phyloP scores from a whole-genome alignment of 768 basidiomycete species.

The Boletus rex-veris region DNA sequence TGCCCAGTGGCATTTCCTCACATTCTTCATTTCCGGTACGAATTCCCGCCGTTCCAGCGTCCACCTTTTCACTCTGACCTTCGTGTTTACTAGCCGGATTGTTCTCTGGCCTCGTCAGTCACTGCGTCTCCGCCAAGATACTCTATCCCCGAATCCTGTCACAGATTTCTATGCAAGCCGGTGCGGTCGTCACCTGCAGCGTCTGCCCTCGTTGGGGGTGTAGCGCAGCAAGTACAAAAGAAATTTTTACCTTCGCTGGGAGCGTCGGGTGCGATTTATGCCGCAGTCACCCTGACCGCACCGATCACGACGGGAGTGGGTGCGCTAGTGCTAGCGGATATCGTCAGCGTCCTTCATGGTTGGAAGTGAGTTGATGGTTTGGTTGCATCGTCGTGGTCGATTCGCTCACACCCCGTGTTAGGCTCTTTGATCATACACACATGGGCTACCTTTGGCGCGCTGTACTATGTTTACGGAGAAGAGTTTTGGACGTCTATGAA shows the following conservation, averaged over 20 bases:
- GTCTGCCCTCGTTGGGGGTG: conserved; percentile 42
- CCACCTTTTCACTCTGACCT: neutral
- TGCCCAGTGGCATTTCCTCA: conserved; percentile 71
- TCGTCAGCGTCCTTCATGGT: conserved; percentile 71
- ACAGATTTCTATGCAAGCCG: conserved; percentile 49
- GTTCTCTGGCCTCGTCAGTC: conserved; percentile 75
- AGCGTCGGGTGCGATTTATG: conserved; percentile 84
- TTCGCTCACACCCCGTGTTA: conserved; percentile 1
- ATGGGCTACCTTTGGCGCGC: conserved; percentile 78
- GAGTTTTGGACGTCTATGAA: conserved; percentile 39
- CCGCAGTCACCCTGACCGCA: conserved; percentile 69
- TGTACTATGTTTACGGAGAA: conserved; percentile 71
- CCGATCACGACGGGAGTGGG: conserved; percentile 77
- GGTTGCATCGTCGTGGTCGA: no score
- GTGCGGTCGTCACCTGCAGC: conserved; percentile 40
- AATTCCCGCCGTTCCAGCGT: neutral
- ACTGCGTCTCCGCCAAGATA: conserved; percentile 63
- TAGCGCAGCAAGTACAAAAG: conserved; percentile 30
- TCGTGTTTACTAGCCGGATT: conserved; percentile 57
- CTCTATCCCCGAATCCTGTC: conserved; percentile 70
- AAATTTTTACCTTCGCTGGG: conserved; percentile 71
- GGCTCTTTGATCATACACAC: conserved; percentile 59
- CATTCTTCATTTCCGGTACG: conserved; percentile 74
- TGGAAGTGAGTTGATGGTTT: conserved; percentile 64
- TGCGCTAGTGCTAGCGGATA: conserved; percentile 67